Conservation (phyloP, 1,284 basidiomycete genomes). For the Irpex rosettiformis region DNA sequence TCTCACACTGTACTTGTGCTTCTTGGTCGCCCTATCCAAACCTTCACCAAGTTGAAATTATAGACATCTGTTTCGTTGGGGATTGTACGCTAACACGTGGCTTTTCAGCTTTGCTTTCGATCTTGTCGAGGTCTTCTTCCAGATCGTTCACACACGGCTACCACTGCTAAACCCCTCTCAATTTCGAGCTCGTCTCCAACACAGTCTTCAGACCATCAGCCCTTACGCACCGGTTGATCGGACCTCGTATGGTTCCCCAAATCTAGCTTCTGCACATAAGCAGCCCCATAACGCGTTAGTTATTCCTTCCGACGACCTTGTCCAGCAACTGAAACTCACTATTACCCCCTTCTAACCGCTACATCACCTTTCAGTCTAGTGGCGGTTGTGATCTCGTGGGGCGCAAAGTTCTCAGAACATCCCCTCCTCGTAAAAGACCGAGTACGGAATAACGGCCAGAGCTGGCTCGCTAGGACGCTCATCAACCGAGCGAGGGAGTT, state of each 20-base stretch:
- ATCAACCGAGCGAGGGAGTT: constrained; percentile 79
- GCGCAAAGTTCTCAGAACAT: constrained; percentile 89
- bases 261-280: constrained; percentile 5
- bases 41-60: constrained; percentile 1
- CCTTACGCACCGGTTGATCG: constrained; percentile 16
- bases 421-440: constrained; percentile 78
- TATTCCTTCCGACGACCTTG: background rate
- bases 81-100: constrained; percentile 16
- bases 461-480: constrained; percentile 73
- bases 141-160: constrained; percentile 81
- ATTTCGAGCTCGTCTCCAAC: constrained; percentile 66
- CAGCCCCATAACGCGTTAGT: constrained; percentile 19
- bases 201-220: constrained; percentile 38
- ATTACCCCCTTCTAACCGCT: background rate
- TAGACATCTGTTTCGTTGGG: background rate
- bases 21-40: background rate
- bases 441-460: constrained; percentile 65
- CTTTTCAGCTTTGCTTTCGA: constrained; percentile 75
- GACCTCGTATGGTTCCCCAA: constrained; percentile 16
- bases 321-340: background rate
- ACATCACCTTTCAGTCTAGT: constrained; percentile 41
- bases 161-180: constrained; percentile 77
- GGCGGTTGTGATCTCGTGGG: constrained; percentile 89
- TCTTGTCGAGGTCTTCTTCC: constrained; percentile 86
- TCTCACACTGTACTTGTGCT: constrained; percentile 6